Base-by-base conservation (phyloP, 2,329 filamentous ascomycete species). In the Exophiala lecanii-corni region DNA sequence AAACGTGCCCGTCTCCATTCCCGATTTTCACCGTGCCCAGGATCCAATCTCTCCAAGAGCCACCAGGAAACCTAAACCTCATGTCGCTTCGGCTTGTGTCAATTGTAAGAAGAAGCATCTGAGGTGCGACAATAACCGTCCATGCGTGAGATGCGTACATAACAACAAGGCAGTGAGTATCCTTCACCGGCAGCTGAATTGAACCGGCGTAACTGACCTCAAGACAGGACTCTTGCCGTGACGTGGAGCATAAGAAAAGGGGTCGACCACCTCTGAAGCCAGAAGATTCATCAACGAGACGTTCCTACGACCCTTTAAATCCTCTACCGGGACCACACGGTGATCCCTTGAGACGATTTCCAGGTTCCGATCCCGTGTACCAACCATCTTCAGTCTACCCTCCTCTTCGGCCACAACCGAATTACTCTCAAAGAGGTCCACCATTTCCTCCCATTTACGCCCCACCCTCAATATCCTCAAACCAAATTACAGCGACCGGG, bases 21-120 rank as follows among this genome's bases (percentile, higher is more conserved):
- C 42, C 10, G 39, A 45, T 10, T 18, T 39, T 17, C 49, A 36
- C 16, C 50, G 40, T 37, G 35, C 35, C 38, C 56, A 36, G 60
- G 41, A 41, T n/a, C 48, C 51, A 17, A 44, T 49, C 15, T 57
- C 59, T 26, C 56, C 68, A 23, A 64, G 66, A 34, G 59, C 66
- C 12, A 68, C 68, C 1, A 57, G 68, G 35, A 67, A 69, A 33
- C 65, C 66, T 3, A 71, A 71, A 46, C 65, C 68, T 5, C 68
- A 71, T 56, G 68, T 71, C 19, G 67, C 68, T 20, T 71, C 68
- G 3, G 68, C 68, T 2, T 71, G 68, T 53, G 65, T 71, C 10
- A 71, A 71, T 48, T 71, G 68, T 54, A 71, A 71, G 50, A 67
- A 66, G 53, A 71, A 71, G 53, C 68, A 71, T 48, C 47, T 71